Base-by-base conservation (phyloP, 805 yeast genomes). In the Hanseniaspora clermontiae region DNA sequence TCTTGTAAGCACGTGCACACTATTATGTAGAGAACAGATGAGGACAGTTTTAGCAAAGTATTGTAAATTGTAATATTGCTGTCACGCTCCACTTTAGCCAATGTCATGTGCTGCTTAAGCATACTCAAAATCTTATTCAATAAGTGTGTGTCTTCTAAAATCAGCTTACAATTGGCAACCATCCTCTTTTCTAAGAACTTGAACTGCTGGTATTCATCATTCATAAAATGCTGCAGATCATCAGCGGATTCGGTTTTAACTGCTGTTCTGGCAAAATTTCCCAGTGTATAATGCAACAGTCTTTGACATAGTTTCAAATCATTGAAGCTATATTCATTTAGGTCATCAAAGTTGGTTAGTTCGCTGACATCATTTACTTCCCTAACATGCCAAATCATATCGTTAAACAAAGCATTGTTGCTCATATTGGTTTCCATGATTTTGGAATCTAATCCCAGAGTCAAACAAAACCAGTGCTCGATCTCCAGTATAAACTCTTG, bases 391-490 rank as follows among this genome's bases (percentile, higher is more conserved):
- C 50, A 51, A 4, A 45, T 51, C 36, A 53, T 29, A 8, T 54
- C 52, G 40, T 40, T 50, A 19, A 54, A 19, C 27, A 54, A 24
- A 17, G 19, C 19, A 39, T 52, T 31, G 15, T 40, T 42, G 12
- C 8, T 12, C 24, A 38, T 38, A 7, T 27, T 38, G 9, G 15
- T 9, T 11, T 24, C 43, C 8, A 37, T 7, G 5, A 49, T 37
- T 5, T 27, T 37, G 3, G 43, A 37, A 40, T 24, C 43, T 7
- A 19, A 19, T 1, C 52, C 52, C 24, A 47, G 38, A 19, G 43
- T 3, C 19, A 54, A 42, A 3, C 70, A 62, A 60, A 76, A 78
- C 81, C 81, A 77, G 39, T 75, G 74, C 10, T 72, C 70, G 15
- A 78, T 51, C 59, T 81, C 84, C 1, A 65, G 65, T 14, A 59